Conservation (phyloP, 345 rosid species). For the Raphanus sativus region DNA sequence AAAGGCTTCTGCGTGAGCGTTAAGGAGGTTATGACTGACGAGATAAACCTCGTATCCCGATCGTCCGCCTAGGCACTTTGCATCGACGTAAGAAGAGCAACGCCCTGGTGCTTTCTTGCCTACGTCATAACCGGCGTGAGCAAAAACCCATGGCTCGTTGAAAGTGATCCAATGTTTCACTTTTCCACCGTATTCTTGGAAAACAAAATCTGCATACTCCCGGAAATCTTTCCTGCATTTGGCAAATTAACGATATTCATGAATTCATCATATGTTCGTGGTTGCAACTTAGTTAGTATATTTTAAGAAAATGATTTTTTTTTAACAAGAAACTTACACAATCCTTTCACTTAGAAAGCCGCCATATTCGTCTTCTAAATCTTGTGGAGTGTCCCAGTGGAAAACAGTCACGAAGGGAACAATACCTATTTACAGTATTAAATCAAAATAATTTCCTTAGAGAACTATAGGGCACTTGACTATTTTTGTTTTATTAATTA, state of each 20-base stretch:
- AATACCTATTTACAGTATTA: background rate
- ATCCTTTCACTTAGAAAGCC: background rate
- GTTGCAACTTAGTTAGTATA: too few relatives aligned
- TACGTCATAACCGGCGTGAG: constrained; percentile 33
- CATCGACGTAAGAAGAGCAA: constrained; percentile 30
- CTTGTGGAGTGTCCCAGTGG: background rate
- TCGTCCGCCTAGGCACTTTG: constrained; percentile 26
- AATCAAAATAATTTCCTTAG: too few relatives aligned
- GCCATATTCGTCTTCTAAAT: too few relatives aligned
- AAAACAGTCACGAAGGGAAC: background rate
- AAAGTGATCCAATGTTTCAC: constrained; percentile 54
- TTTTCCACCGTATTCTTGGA: constrained; percentile 33
- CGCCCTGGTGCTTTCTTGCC: constrained; percentile 45
- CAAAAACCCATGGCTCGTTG: constrained; percentile 47
- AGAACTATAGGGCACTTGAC: too few relatives aligned
- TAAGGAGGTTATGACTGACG: constrained; percentile 32
- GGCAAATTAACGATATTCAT: too few relatives aligned
- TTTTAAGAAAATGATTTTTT: too few relatives aligned
- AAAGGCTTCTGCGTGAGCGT: constrained; percentile 34
- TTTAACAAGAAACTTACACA: background rate
- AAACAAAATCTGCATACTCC: background rate
- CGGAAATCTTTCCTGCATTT: background rate
- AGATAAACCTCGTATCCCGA: constrained; percentile 37
- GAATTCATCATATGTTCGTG: too few relatives aligned
- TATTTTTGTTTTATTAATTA: too few relatives aligned